A percentile compares a stretch with the other conserved stretches of the same genome.
Conservation (phyloP, 2,329 filamentous ascomycete species). For the Aureobasidium zeae region DNA sequence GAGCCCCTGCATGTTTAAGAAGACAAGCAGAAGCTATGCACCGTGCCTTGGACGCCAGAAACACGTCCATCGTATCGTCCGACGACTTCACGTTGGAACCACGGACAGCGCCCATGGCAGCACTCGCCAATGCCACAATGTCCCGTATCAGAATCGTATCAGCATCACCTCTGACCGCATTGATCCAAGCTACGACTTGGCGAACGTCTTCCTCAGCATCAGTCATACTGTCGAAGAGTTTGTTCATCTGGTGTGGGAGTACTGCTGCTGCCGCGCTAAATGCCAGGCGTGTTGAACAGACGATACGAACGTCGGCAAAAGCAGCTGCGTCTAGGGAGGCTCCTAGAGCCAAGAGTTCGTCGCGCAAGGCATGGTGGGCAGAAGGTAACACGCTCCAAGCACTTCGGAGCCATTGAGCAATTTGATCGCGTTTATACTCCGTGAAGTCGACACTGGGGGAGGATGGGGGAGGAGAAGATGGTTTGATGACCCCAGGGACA, state of each 20-base stretch:
- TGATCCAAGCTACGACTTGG: neutral
- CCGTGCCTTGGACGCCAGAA: neutral
- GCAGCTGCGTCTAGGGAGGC: neutral
- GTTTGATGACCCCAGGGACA: no score
- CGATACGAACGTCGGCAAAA: neutral
- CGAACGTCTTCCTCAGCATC: neutral
- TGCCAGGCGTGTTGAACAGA: neutral
- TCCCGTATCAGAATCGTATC: neutral
- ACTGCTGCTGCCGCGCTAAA: neutral
- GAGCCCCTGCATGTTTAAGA: no score
- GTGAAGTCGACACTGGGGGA: neutral
- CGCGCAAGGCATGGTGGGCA: neutral
- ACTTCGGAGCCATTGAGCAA: neutral
- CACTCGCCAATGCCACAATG: neutral
- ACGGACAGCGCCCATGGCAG: neutral
- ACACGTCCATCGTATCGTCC: neutral
- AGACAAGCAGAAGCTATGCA: conserved; percentile 2
- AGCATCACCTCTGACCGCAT: neutral
- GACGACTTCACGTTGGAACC: neutral
- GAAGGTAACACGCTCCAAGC: neutral
- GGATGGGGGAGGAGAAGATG: neutral
- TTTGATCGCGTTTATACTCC: neutral
- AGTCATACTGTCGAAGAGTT: no score
- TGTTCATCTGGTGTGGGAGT: neutral
- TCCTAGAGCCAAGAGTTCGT: neutral